Conservation (phyloP, 306 rosid species). For the Chamaecrista fasciculata region DNA sequence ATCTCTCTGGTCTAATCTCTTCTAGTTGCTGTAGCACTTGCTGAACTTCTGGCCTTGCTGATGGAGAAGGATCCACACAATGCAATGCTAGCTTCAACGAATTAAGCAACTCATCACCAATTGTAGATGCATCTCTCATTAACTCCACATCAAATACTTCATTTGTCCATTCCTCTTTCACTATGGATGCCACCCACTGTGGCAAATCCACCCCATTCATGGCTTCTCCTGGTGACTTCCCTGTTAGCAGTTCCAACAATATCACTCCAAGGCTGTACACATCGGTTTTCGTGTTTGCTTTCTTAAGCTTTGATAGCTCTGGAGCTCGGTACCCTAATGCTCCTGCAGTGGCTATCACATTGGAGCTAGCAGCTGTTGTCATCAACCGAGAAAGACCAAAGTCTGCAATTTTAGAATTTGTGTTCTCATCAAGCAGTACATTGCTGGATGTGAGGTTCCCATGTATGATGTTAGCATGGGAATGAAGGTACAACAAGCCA, state of each 20-base stretch:
- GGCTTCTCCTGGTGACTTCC: slow-evolving; percentile 69
- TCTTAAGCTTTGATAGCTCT: slow-evolving; percentile 70
- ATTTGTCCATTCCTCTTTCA: slow-evolving; percentile 83
- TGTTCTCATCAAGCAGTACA: slow-evolving; percentile 59
- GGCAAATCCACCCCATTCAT: slow-evolving; percentile 68
- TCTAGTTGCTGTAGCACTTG: slow-evolving; percentile 67
- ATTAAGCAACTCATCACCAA: slow-evolving; percentile 68
- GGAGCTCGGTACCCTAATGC: slow-evolving; percentile 78
- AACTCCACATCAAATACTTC: slow-evolving; percentile 75
- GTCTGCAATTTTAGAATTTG: slow-evolving; percentile 55
- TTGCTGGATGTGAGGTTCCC: slow-evolving; percentile 85
- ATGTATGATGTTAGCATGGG: slow-evolving; percentile 58
- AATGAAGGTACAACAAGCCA: slow-evolving; percentile 65
- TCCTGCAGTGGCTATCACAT: slow-evolving; percentile 72
- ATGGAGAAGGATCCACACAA: slow-evolving; percentile 85
- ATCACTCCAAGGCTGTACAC: slow-evolving; percentile 76
- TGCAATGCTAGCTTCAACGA: slow-evolving; percentile 75
- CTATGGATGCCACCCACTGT: slow-evolving; percentile 81
- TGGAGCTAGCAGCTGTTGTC: slow-evolving; percentile 72
- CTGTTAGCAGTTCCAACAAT: slow-evolving; percentile 71
- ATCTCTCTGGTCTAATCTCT: too few relatives aligned
- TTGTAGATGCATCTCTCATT: slow-evolving; percentile 58
- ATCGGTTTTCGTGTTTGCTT: slow-evolving; percentile 63
- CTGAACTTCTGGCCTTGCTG: slow-evolving; percentile 70
- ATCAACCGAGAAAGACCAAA: slow-evolving; percentile 61